These are phyloP conservation scores for Mycena indigotica DNA, from an alignment of 768 basidiomycete genomes.

Conservation along the genomic window DNA sequence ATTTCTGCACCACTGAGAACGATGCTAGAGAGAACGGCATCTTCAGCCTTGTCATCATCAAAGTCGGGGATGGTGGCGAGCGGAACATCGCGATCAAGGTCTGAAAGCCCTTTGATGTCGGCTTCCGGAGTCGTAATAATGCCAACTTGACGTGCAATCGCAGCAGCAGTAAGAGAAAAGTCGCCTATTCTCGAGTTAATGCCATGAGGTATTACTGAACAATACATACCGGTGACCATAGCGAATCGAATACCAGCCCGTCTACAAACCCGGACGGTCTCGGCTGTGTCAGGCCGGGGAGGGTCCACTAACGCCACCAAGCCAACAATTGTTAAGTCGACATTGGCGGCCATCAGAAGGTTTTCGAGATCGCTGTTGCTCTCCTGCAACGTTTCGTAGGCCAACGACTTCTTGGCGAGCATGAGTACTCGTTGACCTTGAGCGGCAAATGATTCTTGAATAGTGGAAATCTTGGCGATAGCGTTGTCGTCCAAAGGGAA, in stretches of 20 bases:
- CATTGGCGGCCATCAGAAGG: slow-evolving; percentile 42
- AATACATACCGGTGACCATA: slow-evolving; percentile 55
- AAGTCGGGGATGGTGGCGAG: slow-evolving; percentile 27
- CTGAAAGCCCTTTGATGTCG: slow-evolving; percentile 38
- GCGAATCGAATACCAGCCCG: slow-evolving; percentile 63
- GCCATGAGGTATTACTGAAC: background rate
- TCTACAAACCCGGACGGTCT: slow-evolving; percentile 52
- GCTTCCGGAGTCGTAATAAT: slow-evolving; percentile 45
- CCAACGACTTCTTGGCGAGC: slow-evolving; percentile 49
- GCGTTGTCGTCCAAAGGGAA: slow-evolving; percentile 34
- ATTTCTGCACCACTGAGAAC: slow-evolving; percentile 47
- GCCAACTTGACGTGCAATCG: slow-evolving; percentile 66
- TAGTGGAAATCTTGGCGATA: slow-evolving; percentile 32
- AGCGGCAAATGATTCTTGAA: slow-evolving; percentile 52
- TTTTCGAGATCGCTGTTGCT: slow-evolving; percentile 45
- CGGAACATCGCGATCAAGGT: slow-evolving; percentile 36
- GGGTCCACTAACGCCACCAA: slow-evolving; percentile 66
- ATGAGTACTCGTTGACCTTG: slow-evolving; percentile 66
- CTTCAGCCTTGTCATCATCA: slow-evolving; percentile 31
- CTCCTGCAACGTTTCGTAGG: slow-evolving; percentile 29
- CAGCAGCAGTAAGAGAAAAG: slow-evolving; percentile 59
- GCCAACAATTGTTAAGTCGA: slow-evolving; percentile 54
- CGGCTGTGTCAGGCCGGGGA: slow-evolving; percentile 53
- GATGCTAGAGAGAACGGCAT: slow-evolving; percentile 35
- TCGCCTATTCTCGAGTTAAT: slow-evolving; percentile 38